phyloP scores from a whole-genome alignment of 352 stramenopile genomes.

The Pelagophyceae sp. region DNA sequence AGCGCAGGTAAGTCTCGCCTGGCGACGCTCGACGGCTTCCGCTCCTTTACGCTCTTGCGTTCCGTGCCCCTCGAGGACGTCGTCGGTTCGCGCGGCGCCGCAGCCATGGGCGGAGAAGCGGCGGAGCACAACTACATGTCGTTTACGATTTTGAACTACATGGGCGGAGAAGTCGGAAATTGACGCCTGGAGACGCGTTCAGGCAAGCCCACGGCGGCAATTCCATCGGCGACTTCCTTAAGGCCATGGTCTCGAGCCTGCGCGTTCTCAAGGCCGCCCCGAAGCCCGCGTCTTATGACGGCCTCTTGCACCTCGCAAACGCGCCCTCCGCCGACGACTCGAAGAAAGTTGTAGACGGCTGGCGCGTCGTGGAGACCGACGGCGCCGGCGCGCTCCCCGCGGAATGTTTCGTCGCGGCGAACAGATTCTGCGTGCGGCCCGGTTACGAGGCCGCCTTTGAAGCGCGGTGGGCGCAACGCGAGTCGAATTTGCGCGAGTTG shows the following conservation, averaged over 20 bases:
- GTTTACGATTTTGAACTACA: constrained; percentile 47
- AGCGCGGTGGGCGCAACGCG: constrained; percentile 42
- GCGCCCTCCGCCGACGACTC: background rate
- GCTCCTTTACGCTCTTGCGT: constrained; percentile 48
- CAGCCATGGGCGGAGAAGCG: constrained; percentile 21
- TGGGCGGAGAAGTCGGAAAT: constrained; percentile 59
- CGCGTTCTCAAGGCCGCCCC: background rate
- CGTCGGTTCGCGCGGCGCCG: background rate
- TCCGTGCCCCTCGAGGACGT: constrained; percentile 40
- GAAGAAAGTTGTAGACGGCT: constrained; percentile 2
- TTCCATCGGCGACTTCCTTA: background rate
- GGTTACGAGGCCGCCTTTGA: constrained; percentile 38
- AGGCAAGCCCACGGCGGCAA: constrained; percentile 51
- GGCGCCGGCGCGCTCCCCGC: background rate
- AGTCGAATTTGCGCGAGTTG: constrained; percentile 42
- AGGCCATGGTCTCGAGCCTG: background rate
- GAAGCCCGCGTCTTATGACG: background rate
- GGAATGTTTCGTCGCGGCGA: constrained; percentile 11
- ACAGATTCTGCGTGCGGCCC: background rate
- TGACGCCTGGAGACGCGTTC: constrained; percentile 56
- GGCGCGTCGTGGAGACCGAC: constrained; percentile 8
- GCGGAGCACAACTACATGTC: constrained; percentile 49
- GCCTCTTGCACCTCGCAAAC: background rate
- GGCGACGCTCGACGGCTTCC: constrained; percentile 48
- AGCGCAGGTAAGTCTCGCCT: constrained; percentile 35